Evolutionary conservation across 768 basidiomycete species (phyloP), one percentile per base, ranked within the genome.

Genomic region (Holtermannia corniformis): DNA sequence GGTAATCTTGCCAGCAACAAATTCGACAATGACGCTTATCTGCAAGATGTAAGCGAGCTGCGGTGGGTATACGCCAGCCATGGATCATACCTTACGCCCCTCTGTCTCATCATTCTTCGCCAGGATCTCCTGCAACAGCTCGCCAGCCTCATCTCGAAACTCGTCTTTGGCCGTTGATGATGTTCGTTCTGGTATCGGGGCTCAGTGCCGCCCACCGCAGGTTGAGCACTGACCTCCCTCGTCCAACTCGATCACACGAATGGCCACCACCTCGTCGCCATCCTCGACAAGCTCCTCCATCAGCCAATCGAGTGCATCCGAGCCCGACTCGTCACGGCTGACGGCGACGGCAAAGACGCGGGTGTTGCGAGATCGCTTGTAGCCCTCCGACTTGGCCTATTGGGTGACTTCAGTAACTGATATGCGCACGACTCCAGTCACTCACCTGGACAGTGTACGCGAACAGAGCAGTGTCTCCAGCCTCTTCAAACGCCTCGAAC

Each of bases 1-100:
- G 0, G 89, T 87, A 4, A 93, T 81, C 51, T 83, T 84, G 26
- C 93, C 95, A 0, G 91, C 87, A 46, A 96, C 86, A 68, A 86
- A 91, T 75, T 97, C 93, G 41, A 97, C 82, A 47, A 95, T 84
- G 47, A 99, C 79, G 0, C 86, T 90, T 23, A 97, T 78, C 83
- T 87, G 55, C 2, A 52, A 21, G 24, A 49, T 28, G 47, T 3
- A 11, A 44, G n/a, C 44, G 22, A 26, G 20, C 44, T 22, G 19
- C 23, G 41, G 45, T 19, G 51, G 12, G n/a, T 7, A 23, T 19
- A 41, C 43, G n/a, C 27, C 12, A 56, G 4, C n/a, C 21, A n/a
- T 23, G 2, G 20, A 23, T 65, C 73, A 40, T 60, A 84, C 85
- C 75, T 85, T 86, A 50, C 88, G 81, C 26, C 85, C 80, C 49